phyloP scores from a whole-genome alignment of 306 rosid genomes.

The Gynostemma pentaphyllum region DNA sequence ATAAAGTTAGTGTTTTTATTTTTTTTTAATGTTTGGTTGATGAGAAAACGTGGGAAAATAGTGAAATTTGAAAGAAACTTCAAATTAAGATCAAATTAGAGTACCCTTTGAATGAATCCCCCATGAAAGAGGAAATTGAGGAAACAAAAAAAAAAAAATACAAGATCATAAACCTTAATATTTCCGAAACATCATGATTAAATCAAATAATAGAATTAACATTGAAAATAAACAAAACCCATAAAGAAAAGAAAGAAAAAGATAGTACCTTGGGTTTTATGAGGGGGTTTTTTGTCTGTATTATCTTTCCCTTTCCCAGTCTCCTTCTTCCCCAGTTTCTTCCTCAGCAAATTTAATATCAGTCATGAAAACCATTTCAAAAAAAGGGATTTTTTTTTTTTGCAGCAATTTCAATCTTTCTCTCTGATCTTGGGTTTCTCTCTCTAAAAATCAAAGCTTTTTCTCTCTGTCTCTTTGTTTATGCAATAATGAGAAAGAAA shows the following conservation, averaged over 20 bases:
- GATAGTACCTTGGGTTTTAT: background rate
- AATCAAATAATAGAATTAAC: background rate
- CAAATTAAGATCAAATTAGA: no score
- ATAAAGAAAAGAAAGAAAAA: background rate
- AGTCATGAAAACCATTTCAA: conserved; percentile 69
- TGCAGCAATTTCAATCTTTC: background rate
- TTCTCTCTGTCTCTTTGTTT: background rate
- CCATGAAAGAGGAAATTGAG: no score
- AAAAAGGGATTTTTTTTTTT: conserved; percentile 1
- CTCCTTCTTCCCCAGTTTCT: conserved; percentile 68
- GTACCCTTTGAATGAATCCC: background rate
- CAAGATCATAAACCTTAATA: background rate
- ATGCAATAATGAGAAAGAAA: conserved; percentile 19
- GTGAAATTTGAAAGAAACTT: no score
- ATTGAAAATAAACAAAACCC: background rate
- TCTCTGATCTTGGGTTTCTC: background rate
- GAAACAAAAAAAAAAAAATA: background rate
- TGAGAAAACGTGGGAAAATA: background rate
- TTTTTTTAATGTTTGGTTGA: background rate
- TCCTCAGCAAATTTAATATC: conserved; percentile 36
- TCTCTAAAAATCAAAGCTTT: background rate
- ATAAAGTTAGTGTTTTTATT: background rate
- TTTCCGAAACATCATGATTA: background rate
- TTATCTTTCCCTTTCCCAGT: conserved; percentile 86
- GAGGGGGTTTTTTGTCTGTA: background rate